Evolutionary conservation across 2,329 filamentous ascomycete genomes (phyloP).

Genomic region (Trichoderma brevicompactum): DNA sequence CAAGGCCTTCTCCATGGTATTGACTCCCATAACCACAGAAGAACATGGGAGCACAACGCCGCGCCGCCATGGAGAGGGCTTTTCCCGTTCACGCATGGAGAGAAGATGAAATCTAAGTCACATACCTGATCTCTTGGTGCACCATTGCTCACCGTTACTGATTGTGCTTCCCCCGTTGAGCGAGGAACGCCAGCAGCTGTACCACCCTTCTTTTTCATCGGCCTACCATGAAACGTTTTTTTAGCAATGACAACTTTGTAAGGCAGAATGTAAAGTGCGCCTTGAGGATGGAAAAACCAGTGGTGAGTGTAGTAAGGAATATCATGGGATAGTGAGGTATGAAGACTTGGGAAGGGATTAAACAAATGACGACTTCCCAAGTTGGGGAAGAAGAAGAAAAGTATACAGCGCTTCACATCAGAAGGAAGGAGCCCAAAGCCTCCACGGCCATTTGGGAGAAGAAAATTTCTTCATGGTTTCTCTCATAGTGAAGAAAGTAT

Average conservation of each 20-base stretch:
- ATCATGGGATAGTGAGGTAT: background rate
- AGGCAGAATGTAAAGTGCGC: background rate
- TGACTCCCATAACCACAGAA: background rate
- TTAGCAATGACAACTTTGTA: slow-evolving; percentile 3
- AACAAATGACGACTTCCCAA: too few species aligned
- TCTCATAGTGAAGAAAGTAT: background rate
- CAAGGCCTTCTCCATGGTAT: background rate
- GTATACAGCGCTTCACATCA: background rate
- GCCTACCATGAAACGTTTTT: slow-evolving; percentile 51
- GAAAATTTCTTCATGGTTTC: slow-evolving; percentile 6
- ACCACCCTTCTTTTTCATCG: slow-evolving; percentile 72
- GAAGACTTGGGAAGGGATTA: background rate
- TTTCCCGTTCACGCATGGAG: background rate
- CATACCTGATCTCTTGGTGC: slow-evolving; percentile 58
- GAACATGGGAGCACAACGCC: background rate
- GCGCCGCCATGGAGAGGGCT: background rate
- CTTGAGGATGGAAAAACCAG: background rate
- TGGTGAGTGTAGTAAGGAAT: background rate
- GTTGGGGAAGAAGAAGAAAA: too few species aligned
- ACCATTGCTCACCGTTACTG: slow-evolving; percentile 61
- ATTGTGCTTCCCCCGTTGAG: slow-evolving; percentile 65
- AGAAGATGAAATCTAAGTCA: slow-evolving; percentile 15
- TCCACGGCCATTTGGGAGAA: background rate
- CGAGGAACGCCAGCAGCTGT: slow-evolving; percentile 71
- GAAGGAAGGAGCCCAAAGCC: background rate